Percentiles rank a stretch among this genome's conserved stretches.
phyloP scores from a whole-genome alignment of 805 yeast species.

The Torulaspora quercuum region DNA sequence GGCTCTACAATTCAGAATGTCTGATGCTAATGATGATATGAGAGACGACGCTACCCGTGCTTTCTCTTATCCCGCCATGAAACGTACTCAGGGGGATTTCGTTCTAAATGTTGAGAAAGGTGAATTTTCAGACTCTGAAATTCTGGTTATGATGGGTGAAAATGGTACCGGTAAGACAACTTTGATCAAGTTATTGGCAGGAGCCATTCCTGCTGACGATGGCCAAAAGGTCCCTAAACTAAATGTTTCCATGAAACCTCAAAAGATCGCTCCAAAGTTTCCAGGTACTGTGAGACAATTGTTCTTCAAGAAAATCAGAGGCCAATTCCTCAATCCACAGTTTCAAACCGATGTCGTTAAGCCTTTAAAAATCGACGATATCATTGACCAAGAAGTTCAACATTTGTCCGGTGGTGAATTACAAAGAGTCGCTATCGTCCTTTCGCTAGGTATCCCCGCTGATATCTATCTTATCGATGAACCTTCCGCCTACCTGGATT shows the following conservation, averaged over 20 bases:
- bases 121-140: slow-evolving; percentile 93
- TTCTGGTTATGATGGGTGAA: slow-evolving; percentile 99
- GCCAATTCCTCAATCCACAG: slow-evolving; percentile 91
- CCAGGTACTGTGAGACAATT: slow-evolving; percentile 98
- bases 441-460: slow-evolving; percentile 90
- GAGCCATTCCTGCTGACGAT: slow-evolving; percentile 83
- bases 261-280: slow-evolving; percentile 97
- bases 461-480: slow-evolving; percentile 97
- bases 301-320: slow-evolving; percentile 94
- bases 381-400: slow-evolving; percentile 96
- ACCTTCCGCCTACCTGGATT: slow-evolving; percentile 98
- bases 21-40: slow-evolving; percentile 80
- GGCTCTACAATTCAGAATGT: slow-evolving; percentile 86
- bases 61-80: slow-evolving; percentile 75
- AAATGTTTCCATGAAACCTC: slow-evolving; percentile 97
- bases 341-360: slow-evolving; percentile 97
- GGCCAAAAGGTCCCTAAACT: slow-evolving; percentile 81
- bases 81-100: slow-evolving; percentile 95
- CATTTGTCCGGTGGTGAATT: slow-evolving; percentile 98
- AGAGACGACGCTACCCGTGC: slow-evolving; percentile 75
- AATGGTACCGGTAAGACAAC: slow-evolving; percentile 99
- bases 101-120: slow-evolving; percentile 77
- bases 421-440: slow-evolving; percentile 97
- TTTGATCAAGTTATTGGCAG: slow-evolving; percentile 91
- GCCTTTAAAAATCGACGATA: slow-evolving; percentile 89